Conservation (phyloP, 768 basidiomycete species). For the Postia placenta region DNA sequence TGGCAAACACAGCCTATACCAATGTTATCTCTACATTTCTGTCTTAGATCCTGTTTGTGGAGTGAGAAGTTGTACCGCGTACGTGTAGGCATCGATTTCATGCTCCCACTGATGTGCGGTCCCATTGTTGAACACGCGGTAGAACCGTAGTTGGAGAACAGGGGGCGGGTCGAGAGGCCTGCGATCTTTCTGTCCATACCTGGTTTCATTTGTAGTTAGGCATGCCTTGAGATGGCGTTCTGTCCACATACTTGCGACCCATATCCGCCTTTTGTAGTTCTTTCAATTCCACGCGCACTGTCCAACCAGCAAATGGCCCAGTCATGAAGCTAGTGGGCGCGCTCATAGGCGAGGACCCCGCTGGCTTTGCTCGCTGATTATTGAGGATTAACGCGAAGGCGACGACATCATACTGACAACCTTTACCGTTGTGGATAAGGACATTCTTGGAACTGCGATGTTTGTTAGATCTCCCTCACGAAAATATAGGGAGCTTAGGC, state of each 20-base stretch:
- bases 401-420: no score
- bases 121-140: constrained; percentile 7
- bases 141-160: constrained; percentile 18
- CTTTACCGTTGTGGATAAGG: no score
- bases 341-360: background rate
- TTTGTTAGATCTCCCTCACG: no score
- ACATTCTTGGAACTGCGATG: no score
- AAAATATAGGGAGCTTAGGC: no score
- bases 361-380: no score
- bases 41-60: background rate
- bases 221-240: background rate
- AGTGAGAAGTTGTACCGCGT: background rate
- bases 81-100: constrained; percentile 16
- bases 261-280: constrained; percentile 8
- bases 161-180: constrained; percentile 22
- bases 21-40: background rate
- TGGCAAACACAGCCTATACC: constrained; percentile 62
- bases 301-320: constrained; percentile 2
- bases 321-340: background rate
- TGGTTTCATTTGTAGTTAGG: background rate
- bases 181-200: constrained; percentile 20
- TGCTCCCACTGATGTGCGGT: constrained; percentile 10
- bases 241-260: constrained; percentile 7
- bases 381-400: no score
- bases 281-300: background rate